Evolutionary conservation across 768 basidiomycete species (phyloP), one percentile per base, ranked within the genome.

Genomic region (Exsudoporus frostii): DNA sequence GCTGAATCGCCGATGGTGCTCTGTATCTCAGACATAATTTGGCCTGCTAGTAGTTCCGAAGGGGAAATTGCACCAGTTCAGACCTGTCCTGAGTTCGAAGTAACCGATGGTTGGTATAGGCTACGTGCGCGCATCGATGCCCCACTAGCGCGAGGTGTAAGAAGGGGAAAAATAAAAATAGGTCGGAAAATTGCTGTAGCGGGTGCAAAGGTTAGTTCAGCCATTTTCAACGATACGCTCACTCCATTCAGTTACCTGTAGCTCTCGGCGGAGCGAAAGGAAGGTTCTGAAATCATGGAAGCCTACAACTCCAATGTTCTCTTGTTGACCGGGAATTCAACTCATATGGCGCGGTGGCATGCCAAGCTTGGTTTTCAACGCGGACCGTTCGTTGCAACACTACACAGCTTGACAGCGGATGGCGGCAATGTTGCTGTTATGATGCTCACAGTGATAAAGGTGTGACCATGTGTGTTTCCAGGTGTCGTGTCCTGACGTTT

Each of bases 61-160:
- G 73, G 77, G 1, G 71, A 78, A 29, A 73, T 73, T 4, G 46
- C 68, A 19, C 60, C 72, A 5, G 61, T 70, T 25, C 73, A 73
- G 22, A 64, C 73, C 3, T 69, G 76, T 59, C 80, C 86, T 0
- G 81, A 85, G 57, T 70, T 99, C 7, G 97, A 98, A 69, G 73
- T 98, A n/a, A 94, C 93, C 1, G 97, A 99, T 65, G 97, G 97
- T 14, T 99, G 97, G 97, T 99, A 99, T 63, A 75, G 85, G 27
- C 75, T 98, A 7, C 82, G 84, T 14, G 90, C 92, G 0, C 77
- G 78, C 42, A 76, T 91, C 13, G 97, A 98, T 68, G 71, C 73
- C 19, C 80, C 88, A 4, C 74, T 99, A 20, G 77, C 77, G 3
- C 79, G 87, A 40, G 95, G 91, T 2, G 71, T 89, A 9, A 74